Evolutionary conservation across 176 grass and related monocot genomes (phyloP), one percentile per base, ranked within the genome.

Genomic region (Poa pratensis): DNA sequence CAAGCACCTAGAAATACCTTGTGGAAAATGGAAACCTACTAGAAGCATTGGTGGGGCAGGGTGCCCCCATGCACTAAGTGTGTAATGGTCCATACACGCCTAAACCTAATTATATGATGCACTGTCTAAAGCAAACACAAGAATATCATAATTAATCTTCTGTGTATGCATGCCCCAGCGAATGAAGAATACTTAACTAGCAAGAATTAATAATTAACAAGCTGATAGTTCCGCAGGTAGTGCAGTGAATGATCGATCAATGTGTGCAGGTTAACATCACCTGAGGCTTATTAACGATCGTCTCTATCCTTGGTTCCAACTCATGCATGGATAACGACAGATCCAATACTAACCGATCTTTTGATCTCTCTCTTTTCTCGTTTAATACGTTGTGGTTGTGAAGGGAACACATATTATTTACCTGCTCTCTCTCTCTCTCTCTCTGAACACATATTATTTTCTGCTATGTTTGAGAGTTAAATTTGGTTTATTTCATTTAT

Each of bases 51-150:
- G 80, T 78, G 26, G 77, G 65, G 55, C 19, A 82, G 5, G 76
- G 34, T 51, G 6, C 46, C 68, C 35, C 10, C 58, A 2, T 20
- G 79, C 84, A 83, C 84, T 79, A 87, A 79, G 54, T 27, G 54
- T 27, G 24, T 79, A 83, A 80, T 87, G 68, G 80, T 66, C 84
- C 27, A 74, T 66, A 62, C 58, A 83, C 8, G 49, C 48, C 48
- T 80, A 90, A 90, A 37, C 48, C 16, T 80, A 90, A 90, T 90
- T 87, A 83, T 90, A 75, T 37, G 50, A 61, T 39, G 68, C 89
- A 90, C 84, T 84, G 80, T 66, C 61, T 89, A 87, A 90, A 90
- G 89, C 58, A 54, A 75, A 46, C 83, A 64, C 18, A 55, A 78
- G n/a, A 30, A 73, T 45, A 32, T 20, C 40, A 64, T 79, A 26